Percentiles rank a stretch among this genome's conserved stretches.
phyloP scores from a whole-genome alignment of 495 filamentous ascomycete genomes.

The Aspergillus ostianus region DNA sequence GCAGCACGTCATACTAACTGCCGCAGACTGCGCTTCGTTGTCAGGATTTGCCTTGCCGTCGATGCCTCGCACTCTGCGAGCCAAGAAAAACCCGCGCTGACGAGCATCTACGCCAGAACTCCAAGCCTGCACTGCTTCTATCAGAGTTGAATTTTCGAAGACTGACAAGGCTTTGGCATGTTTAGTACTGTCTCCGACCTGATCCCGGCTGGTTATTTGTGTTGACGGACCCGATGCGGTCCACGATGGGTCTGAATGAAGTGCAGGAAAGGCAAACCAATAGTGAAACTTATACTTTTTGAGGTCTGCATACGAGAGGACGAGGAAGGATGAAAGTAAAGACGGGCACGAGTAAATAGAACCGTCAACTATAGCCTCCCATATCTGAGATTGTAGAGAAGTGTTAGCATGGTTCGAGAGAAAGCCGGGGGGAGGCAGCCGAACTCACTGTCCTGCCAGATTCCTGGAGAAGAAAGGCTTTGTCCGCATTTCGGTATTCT shows the following conservation, averaged over 20 bases:
- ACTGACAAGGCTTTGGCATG: slow-evolving; percentile 48
- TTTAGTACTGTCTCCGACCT: slow-evolving; percentile 20
- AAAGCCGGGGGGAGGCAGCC: neutral
- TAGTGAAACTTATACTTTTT: slow-evolving; percentile 96
- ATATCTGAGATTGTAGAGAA: slow-evolving; percentile 58
- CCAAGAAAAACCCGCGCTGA: slow-evolving; percentile 93
- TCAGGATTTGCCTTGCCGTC: neutral
- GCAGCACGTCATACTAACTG: neutral
- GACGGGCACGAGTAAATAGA: slow-evolving; percentile 94
- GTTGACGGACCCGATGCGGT: slow-evolving; percentile 32
- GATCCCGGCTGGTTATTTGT: slow-evolving; percentile 6
- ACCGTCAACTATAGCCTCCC: slow-evolving; percentile 95
- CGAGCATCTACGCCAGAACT: slow-evolving; percentile 71
- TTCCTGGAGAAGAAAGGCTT: slow-evolving; percentile 65
- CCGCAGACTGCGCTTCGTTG: neutral
- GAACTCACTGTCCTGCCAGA: slow-evolving; percentile 69
- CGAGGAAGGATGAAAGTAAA: slow-evolving; percentile 78
- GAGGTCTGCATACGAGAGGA: slow-evolving; percentile 92
- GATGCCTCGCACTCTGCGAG: slow-evolving; percentile 58
- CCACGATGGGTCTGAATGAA: slow-evolving; percentile 87
- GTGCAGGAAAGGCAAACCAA: slow-evolving; percentile 91
- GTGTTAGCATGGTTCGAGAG: slow-evolving; percentile 1
- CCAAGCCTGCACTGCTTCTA: slow-evolving; percentile 83
- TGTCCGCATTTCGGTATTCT: slow-evolving; percentile 79
- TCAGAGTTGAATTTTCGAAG: slow-evolving; percentile 69